These are phyloP conservation scores for Globisporangium spiculum DNA, from an alignment of 352 stramenopile species.

Conservation along the genomic window DNA sequence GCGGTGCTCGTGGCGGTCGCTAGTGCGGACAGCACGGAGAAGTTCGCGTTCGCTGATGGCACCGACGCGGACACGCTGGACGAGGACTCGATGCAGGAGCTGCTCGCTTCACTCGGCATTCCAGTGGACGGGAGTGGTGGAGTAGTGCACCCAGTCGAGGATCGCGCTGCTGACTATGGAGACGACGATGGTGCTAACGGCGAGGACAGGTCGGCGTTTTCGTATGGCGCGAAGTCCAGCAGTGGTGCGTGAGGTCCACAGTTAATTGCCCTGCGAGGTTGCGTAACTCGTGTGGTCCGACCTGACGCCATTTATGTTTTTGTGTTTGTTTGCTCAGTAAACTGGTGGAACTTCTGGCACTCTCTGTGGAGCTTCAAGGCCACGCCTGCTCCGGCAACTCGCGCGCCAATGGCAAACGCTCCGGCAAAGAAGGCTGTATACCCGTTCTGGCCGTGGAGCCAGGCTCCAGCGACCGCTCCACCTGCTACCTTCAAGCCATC, in stretches of 20 bases:
- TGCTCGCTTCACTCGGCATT: constrained; percentile 3
- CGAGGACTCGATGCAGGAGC: background rate
- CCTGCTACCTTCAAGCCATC: background rate
- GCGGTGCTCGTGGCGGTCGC: background rate
- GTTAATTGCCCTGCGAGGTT: background rate
- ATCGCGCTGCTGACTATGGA: background rate
- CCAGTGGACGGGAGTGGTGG: background rate
- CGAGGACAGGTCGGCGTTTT: background rate
- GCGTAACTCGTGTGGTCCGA: background rate
- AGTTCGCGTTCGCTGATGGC: constrained; percentile 3
- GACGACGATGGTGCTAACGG: background rate
- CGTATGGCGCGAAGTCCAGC: background rate
- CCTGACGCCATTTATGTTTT: background rate
- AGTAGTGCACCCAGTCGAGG: background rate
- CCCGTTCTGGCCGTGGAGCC: background rate
- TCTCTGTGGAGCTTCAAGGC: background rate
- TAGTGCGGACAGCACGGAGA: background rate
- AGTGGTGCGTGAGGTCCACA: background rate
- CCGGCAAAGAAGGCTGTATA: background rate
- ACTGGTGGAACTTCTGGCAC: constrained; percentile 8
- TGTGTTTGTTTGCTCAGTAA: background rate
- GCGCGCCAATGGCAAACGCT: background rate
- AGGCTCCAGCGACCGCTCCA: background rate
- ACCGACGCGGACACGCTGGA: background rate
- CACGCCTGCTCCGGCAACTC: background rate